Evolutionary conservation across 805 yeast species (phyloP), one percentile per base, ranked within the genome.

Genomic region (Candida jianshihensis): DNA sequence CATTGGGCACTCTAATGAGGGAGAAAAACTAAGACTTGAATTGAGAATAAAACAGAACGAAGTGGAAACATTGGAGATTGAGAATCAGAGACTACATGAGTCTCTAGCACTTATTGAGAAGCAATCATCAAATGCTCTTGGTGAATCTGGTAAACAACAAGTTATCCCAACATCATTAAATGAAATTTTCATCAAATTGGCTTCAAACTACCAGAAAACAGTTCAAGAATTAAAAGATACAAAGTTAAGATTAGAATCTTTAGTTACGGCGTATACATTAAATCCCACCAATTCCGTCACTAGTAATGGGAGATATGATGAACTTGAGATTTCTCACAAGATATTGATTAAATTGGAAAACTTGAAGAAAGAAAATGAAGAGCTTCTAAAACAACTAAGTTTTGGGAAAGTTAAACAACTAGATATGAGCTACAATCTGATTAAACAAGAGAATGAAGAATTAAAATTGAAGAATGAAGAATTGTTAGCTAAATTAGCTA

Each of bases 371-470:
- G 95, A 86, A 52, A 86, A 86, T 53, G 78, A 77, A 39, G 77
- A 70, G 43, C 66, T 86, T 60, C 69, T 79, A 42, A 74, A 74
- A 47, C 75, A 83, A 78, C 56, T 84, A 10, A 77, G 88, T 44
- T 79, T 70, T 56, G 86, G 95, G n/a, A 78, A 78, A 53, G 70
- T 83, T 30, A 81, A 80, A 50, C 86, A 84, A 49, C 63, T 76
- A 42, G 73, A 78, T 39, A 72, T 84, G 29, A 86, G 81, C 55
- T 54, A 82, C 29, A 85, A 82, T 15, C 53, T 84, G 33, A 57
- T 81, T 33, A 71, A 71, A 40, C 56, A 59, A 30, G 75, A 76
- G 46, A 70, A 71, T 46, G 59, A 56, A 26, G 75, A 73, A 37
- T 56, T 77, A 33, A 64, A 64, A 40, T 60, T 47, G 26, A 55